phyloP scores from a whole-genome alignment of 768 basidiomycete species.

The Termitomyces bulborhizus region DNA sequence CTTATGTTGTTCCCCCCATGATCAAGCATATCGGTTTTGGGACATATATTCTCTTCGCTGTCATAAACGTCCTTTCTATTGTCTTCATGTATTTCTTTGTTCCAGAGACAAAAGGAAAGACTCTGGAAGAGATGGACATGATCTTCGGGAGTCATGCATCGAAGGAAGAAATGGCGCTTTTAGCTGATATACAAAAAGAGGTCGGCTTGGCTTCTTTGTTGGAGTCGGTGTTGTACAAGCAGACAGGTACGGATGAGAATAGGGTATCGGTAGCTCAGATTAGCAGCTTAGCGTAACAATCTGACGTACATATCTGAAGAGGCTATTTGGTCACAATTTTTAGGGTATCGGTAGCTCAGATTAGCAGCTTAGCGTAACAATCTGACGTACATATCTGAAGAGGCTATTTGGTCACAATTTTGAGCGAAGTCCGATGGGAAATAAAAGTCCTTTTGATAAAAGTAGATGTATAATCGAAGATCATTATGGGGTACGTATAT shows the following conservation, averaged over 20 bases:
- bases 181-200: conserved; percentile 12
- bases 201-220: conserved; percentile 10
- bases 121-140: conserved; percentile 23
- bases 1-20: conserved; percentile 26
- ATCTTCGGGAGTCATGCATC: conserved; percentile 14
- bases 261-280: neutral
- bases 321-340: too few relatives aligned
- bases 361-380: neutral
- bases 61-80: conserved; percentile 21
- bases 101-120: conserved; percentile 24
- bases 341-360: too few relatives aligned
- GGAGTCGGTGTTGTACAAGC: neutral
- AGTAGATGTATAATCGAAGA: too few relatives aligned
- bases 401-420: too few relatives aligned
- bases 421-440: too few relatives aligned
- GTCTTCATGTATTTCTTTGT: conserved; percentile 21
- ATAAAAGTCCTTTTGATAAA: too few relatives aligned
- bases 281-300: neutral
- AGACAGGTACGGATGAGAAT: neutral
- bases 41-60: conserved; percentile 26
- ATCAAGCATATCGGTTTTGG: conserved; percentile 25
- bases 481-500: too few relatives aligned
- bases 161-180: conserved; percentile 10
- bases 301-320: too few relatives aligned
- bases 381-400: too few relatives aligned